These are phyloP conservation scores for Byssoonygena ceratinophila DNA, from an alignment of 2,329 filamentous ascomycete genomes.

Conservation along the genomic window DNA sequence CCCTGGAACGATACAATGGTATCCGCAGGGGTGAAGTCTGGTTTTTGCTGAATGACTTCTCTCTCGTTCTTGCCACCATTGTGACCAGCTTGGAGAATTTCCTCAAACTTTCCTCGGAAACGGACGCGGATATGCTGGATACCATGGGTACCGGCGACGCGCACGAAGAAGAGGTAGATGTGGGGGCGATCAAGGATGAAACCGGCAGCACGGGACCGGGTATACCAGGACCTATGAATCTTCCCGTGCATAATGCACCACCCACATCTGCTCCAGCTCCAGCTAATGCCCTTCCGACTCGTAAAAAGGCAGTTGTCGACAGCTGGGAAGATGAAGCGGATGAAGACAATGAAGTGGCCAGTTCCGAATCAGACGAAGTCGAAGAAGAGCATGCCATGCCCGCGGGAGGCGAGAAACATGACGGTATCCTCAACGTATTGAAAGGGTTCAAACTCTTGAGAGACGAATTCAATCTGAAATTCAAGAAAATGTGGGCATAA, in stretches of 20 bases:
- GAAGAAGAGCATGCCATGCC: not conserved
- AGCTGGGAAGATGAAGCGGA: constrained; percentile 21
- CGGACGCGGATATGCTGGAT: constrained; percentile 20
- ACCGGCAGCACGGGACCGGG: not conserved
- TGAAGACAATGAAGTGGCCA: constrained; percentile 4
- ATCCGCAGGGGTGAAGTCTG: constrained; percentile 59
- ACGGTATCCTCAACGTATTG: constrained; percentile 20
- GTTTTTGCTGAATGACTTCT: constrained; percentile 61
- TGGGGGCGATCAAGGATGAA: constrained; percentile 9
- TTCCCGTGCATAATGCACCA: not conserved
- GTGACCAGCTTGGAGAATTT: constrained; percentile 27
- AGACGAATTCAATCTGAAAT: constrained; percentile 28
- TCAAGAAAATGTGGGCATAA: constrained; percentile 19
- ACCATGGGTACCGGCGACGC: constrained; percentile 24
- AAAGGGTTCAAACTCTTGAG: constrained; percentile 25
- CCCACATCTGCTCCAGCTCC: not conserved
- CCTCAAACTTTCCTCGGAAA: constrained; percentile 21
- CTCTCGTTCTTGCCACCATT: constrained; percentile 37
- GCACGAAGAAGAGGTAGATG: constrained; percentile 20
- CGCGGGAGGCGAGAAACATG: constrained; percentile 12
- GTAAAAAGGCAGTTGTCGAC: constrained; percentile 16
- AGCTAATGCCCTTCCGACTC: not conserved
- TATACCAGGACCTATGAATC: not conserved
- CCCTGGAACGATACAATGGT: constrained; percentile 53
- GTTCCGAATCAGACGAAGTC: not conserved